Percentiles rank a stretch among this genome's conserved stretches.
These are phyloP conservation scores for Chamaenerion angustifolium DNA, from an alignment of 345 rosid species.

Conservation along the genomic window DNA sequence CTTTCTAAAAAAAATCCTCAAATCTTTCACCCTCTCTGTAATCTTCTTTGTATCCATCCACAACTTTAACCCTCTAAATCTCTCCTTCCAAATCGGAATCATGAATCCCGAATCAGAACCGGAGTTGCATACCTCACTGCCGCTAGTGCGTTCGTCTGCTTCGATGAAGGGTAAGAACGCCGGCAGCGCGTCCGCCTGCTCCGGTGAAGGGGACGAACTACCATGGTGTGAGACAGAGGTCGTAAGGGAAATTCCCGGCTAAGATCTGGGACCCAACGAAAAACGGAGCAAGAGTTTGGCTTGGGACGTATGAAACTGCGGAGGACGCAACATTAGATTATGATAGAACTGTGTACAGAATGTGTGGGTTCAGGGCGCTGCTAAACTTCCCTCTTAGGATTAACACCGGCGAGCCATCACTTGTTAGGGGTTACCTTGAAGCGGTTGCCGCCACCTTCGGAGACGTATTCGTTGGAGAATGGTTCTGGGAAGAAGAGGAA, in stretches of 20 bases:
- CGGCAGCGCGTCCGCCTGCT: too few relatives aligned
- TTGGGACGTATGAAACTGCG: constrained; percentile 16
- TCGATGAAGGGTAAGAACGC: too few relatives aligned
- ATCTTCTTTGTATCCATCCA: too few relatives aligned
- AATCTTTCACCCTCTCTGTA: too few relatives aligned
- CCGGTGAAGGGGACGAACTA: constrained; percentile 15
- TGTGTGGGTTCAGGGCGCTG: constrained; percentile 17
- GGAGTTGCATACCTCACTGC: neutral
- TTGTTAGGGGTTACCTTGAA: constrained; percentile 68
- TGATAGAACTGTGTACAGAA: constrained; percentile 14
- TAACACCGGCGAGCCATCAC: constrained; percentile 43
- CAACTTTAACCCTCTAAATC: too few relatives aligned
- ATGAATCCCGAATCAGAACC: constrained; percentile 25
- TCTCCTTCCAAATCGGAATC: too few relatives aligned
- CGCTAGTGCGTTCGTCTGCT: constrained; percentile 11
- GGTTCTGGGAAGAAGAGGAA: too few relatives aligned
- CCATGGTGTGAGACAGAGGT: constrained; percentile 18
- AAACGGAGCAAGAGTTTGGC: constrained; percentile 20
- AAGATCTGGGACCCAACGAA: constrained; percentile 16
- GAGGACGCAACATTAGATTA: constrained; percentile 17
- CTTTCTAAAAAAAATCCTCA: too few relatives aligned
- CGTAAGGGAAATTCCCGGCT: constrained; percentile 21
- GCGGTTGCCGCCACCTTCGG: constrained; percentile 49
- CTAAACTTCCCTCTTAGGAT: constrained; percentile 13
- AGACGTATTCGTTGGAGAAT: constrained; percentile 25